Evolutionary conservation across 2,329 filamentous ascomycete species (phyloP).

Genomic region (Zymoseptoria passerinii): DNA sequence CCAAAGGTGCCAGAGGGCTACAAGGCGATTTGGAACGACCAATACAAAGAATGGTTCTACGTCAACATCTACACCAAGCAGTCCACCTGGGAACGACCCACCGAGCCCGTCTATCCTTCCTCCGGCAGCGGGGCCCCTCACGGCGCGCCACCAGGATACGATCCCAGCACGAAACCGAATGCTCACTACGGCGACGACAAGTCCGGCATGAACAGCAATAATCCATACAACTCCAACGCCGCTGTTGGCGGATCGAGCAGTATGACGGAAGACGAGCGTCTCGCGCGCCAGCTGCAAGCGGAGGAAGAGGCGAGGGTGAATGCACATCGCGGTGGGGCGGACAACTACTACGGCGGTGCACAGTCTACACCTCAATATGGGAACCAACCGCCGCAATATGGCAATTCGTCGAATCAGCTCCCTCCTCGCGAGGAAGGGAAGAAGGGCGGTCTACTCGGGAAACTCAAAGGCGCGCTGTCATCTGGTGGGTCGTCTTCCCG

Average conservation of each 20-base stretch:
- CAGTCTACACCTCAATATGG: conserved; percentile 19
- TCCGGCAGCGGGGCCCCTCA: conserved; percentile 38
- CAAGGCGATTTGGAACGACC: conserved; percentile 75
- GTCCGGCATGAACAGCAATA: conserved; percentile 54
- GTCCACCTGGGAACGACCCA: conserved; percentile 85
- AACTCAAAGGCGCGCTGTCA: conserved; percentile 36
- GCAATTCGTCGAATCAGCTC: conserved; percentile 13
- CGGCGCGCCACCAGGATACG: conserved; percentile 62
- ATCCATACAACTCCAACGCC: conserved; percentile 52
- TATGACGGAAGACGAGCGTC: conserved; percentile 59
- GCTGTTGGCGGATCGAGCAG: conserved; percentile 16
- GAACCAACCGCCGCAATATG: conserved; percentile 3
- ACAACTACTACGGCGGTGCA: conserved; percentile 39
- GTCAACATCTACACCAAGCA: conserved; percentile 81
- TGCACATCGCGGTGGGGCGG: conserved; percentile 34
- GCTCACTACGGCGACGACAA: conserved; percentile 39
- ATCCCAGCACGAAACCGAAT: conserved; percentile 35
- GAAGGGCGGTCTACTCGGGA: conserved; percentile 42
- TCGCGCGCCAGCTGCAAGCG: conserved; percentile 71
- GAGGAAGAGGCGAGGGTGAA: conserved; percentile 61
- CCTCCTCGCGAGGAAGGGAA: conserved; percentile 34
- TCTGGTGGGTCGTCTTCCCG: conserved; percentile 14
- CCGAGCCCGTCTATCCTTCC: conserved; percentile 53
- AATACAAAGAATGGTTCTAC: conserved; percentile 92
- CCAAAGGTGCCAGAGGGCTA: conserved; percentile 49